Evolutionary conservation across 106 monocot species (phyloP).

Genomic region (Cymbidium sinense): DNA sequence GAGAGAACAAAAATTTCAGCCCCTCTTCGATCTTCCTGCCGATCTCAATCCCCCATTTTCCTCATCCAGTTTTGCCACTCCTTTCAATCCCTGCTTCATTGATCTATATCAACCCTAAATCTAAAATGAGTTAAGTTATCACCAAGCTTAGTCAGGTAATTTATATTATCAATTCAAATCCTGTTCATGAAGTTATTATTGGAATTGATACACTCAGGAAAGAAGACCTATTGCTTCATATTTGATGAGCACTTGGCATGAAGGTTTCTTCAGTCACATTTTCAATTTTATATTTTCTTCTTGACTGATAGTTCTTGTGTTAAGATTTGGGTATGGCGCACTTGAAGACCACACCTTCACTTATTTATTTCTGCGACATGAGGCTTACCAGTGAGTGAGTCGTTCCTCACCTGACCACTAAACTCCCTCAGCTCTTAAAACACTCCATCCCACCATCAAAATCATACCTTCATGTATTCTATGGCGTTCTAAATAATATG

Average conservation of each 20-base stretch:
- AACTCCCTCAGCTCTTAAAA: slow-evolving; percentile 54
- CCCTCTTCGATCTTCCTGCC: no score
- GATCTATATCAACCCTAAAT: no score
- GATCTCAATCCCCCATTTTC: no score
- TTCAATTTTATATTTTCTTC: background rate
- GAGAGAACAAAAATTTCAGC: no score
- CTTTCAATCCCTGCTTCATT: no score
- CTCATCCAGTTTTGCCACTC: no score
- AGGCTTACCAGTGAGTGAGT: slow-evolving; percentile 51
- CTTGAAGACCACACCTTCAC: slow-evolving; percentile 59
- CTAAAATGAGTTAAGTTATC: no score
- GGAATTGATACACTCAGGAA: slow-evolving; percentile 76
- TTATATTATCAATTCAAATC: slow-evolving; percentile 53
- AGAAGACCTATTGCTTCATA: slow-evolving; percentile 67
- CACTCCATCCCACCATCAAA: slow-evolving; percentile 61
- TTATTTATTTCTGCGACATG: slow-evolving; percentile 44
- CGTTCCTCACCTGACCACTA: slow-evolving; percentile 52
- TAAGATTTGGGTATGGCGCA: slow-evolving; percentile 88
- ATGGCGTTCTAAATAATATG: slow-evolving; percentile 29
- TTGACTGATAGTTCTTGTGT: no score
- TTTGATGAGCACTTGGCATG: slow-evolving; percentile 41
- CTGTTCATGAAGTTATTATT: slow-evolving; percentile 71
- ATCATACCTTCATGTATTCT: slow-evolving; percentile 71
- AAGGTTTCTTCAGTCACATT: slow-evolving; percentile 30
- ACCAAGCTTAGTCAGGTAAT: no score